These are phyloP conservation scores for Oryza coarctata DNA, from an alignment of 176 grass and related monocot genomes.

Conservation along the genomic window DNA sequence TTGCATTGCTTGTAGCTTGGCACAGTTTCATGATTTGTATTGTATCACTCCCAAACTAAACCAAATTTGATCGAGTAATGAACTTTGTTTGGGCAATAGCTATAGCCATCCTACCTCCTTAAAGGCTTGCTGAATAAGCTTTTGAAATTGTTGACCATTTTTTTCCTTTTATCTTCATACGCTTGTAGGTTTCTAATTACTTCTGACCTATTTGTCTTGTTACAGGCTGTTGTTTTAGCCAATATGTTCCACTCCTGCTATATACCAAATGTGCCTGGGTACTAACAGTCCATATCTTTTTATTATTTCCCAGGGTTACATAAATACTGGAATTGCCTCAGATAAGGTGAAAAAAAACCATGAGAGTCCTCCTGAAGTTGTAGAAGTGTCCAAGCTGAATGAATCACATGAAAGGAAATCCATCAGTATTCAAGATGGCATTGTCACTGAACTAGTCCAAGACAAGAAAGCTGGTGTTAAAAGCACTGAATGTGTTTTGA, in stretches of 20 bases:
- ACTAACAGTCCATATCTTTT: slow-evolving; percentile 11
- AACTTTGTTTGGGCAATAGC: slow-evolving; percentile 19
- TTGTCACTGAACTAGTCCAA: slow-evolving; percentile 29
- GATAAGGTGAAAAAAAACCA: slow-evolving; percentile 29
- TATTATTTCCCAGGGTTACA: slow-evolving; percentile 69
- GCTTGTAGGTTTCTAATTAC: slow-evolving; percentile 23
- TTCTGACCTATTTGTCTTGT: not conserved
- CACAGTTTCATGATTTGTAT: not conserved
- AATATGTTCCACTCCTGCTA: slow-evolving; percentile 25
- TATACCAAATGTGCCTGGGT: slow-evolving; percentile 24
- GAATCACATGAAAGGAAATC: slow-evolving; percentile 45
- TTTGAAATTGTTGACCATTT: slow-evolving; percentile 4
- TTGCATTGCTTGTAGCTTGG: slow-evolving; percentile 18
- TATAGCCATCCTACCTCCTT: slow-evolving; percentile 13
- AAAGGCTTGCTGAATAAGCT: slow-evolving; percentile 21
- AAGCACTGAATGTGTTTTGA: slow-evolving; percentile 22
- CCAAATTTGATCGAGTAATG: slow-evolving; percentile 7
- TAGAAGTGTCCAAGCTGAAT: slow-evolving; percentile 41
- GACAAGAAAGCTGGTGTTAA: slow-evolving; percentile 30
- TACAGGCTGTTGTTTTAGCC: slow-evolving; percentile 14
- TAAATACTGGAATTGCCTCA: slow-evolving; percentile 95
- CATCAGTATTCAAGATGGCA: slow-evolving; percentile 33
- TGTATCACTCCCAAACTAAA: slow-evolving; percentile 24
- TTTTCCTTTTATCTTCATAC: slow-evolving; percentile 26
- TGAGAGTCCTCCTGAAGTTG: slow-evolving; percentile 31